Base-by-base conservation (phyloP, 1,139 yeast genomes). In the Meyerozyma guilliermondii region DNA sequence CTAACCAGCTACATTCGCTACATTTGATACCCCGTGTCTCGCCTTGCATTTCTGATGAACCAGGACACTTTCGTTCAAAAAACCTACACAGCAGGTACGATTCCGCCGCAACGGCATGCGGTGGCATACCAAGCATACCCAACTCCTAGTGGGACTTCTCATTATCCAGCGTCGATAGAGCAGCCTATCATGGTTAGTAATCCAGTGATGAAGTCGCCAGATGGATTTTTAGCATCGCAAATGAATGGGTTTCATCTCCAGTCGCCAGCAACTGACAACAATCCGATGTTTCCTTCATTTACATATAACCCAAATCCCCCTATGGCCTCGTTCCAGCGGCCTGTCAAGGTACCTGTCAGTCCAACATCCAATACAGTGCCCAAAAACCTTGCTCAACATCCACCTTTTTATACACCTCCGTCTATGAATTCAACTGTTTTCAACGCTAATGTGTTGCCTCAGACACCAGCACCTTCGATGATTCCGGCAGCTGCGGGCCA, bases 201-300 rank as follows among this genome's bases (percentile, higher is more conserved):
- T 20, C 10, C 24, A n/a, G 36, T 17, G 5, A 33, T 36, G 22
- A 16, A 27, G 39, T 36, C 39, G 3, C 39, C 39, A 7, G 39
- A 36, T n/a, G 30, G 36, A 5, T 18, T 14, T 8, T n/a, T 36
- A 11, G 30, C 31, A n/a, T 36, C 39, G 13, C 20, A 14, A 13
- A 36, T 36, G 39, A 36, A 36, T 16, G 24, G 31, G 9, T 36
- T 36, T 16, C 39, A 36, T 14, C 39, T 36, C 31, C 30, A 36
- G 23, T 22, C 39, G 9, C 39, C 39, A 10, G 31, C 23, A 7
- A 22, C 39, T 24, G 30, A 36, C 13, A 20, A 14, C 7, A 33
- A 33, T 17, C 14, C 36, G 6, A 33, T 20, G 23, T 33, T 33
- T 16, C 24, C 23, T 8, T 17, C 36, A 16, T 33, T 33, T 9